Conservation (phyloP, 768 basidiomycete genomes). For the Termitomyces sp. region DNA sequence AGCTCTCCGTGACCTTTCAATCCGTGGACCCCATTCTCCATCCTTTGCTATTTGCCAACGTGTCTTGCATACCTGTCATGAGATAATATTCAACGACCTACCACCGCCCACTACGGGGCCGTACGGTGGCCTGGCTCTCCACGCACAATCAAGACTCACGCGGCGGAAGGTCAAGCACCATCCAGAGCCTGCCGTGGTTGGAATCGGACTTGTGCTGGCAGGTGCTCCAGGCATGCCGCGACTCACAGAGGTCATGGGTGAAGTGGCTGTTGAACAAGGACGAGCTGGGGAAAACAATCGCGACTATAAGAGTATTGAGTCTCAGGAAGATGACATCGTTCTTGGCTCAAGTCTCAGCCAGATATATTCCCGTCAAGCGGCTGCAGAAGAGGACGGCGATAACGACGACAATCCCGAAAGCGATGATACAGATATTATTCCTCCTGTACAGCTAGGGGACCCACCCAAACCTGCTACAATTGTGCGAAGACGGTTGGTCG, state of each 20-base stretch:
- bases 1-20: constrained; percentile 75
- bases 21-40: constrained; percentile 50
- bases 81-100: constrained; percentile 92
- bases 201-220: constrained; percentile 78
- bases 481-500: constrained; percentile 44
- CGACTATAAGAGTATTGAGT: constrained; percentile 44
- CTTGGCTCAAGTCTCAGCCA: constrained; percentile 18
- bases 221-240: constrained; percentile 72
- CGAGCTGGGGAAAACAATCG: constrained; percentile 59
- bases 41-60: constrained; percentile 92
- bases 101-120: constrained; percentile 62
- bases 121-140: constrained; percentile 55
- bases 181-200: constrained; percentile 72
- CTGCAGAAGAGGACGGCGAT: constrained; percentile 34
- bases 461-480: constrained; percentile 18
- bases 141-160: constrained; percentile 42
- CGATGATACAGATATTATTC: constrained; percentile 23
- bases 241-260: constrained; percentile 68
- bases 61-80: constrained; percentile 85
- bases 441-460: constrained; percentile 11
- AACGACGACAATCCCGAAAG: constrained; percentile 34
- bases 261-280: constrained; percentile 89
- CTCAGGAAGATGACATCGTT: constrained; percentile 38
- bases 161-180: constrained; percentile 69
- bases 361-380: constrained; percentile 14